phyloP scores from a whole-genome alignment of 164 flowering plant species.

The Akebia trifoliata region DNA sequence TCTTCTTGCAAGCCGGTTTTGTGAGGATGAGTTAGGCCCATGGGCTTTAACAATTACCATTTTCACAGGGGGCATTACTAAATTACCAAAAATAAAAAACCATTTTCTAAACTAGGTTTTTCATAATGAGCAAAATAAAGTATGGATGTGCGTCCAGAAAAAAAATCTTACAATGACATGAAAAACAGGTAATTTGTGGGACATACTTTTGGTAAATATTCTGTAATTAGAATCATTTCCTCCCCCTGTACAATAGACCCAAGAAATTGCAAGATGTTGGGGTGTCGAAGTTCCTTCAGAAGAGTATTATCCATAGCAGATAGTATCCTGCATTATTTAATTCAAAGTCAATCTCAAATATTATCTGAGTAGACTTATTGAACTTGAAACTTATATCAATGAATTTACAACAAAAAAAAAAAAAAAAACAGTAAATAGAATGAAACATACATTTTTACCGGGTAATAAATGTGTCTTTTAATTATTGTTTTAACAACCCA shows the following conservation, averaged over 20 bases:
- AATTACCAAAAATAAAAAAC: too few species aligned
- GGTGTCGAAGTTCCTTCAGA: slow-evolving; percentile 53
- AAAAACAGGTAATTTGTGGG: neutral
- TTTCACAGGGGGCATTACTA: too few species aligned
- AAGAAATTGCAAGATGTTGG: slow-evolving; percentile 64
- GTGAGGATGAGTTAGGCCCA: too few species aligned
- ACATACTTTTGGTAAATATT: slow-evolving; percentile 44
- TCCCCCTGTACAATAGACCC: slow-evolving; percentile 50
- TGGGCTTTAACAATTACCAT: too few species aligned
- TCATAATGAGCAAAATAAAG: too few species aligned
- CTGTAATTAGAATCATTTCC: slow-evolving; percentile 54
- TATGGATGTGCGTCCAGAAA: neutral
- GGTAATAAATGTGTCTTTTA: slow-evolving; percentile 28
- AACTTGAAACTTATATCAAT: neutral
- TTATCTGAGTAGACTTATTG: neutral
- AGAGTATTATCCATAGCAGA: slow-evolving; percentile 42
- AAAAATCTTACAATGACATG: neutral
- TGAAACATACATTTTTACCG: slow-evolving; percentile 31
- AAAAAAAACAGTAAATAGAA: neutral
- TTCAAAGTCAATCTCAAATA: slow-evolving; percentile 3
- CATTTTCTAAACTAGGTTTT: too few species aligned
- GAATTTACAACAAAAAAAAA: neutral
- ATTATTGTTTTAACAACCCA: slow-evolving; percentile 58
- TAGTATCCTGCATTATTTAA: slow-evolving; percentile 31
- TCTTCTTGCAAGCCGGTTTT: too few species aligned